Base-by-base conservation (phyloP, 371 early-diverging fungal species). In the Mucor sp. region DNA sequence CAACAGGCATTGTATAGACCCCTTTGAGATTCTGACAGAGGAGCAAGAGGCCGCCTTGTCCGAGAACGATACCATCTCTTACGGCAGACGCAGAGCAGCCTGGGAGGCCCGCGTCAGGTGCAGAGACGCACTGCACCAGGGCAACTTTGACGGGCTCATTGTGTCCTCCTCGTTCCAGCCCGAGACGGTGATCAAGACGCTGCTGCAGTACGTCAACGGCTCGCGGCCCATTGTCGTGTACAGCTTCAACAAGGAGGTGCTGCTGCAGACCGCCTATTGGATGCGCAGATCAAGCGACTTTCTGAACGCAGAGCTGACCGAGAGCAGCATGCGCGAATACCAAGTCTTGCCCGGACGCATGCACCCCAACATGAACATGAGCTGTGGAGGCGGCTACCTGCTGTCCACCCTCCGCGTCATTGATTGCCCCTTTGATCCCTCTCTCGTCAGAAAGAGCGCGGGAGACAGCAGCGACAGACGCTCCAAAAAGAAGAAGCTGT, bases 301-400 rank as follows among this genome's bases (percentile, higher is more conserved):
- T 63, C 65, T 97, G 37, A 92, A 94, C 56, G 90, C 91, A 12
- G 91, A 93, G 68, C 69, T 99, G 37, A 88, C 92, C 0, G 97
- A 97, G 71, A 93, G 93, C 68, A 95, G 93, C 91, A 72, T 96
- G 39, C 85, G 99, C 21, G 90, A 94, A 69, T 95, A 96, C 75
- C 97, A 87, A 72, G 96, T 97, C 4, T 78, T 93, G 47, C 91
- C 94, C 1, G 91, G 91, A 27, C 90, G 97, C 63, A 96, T 94
- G 14, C 98, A 97, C 70, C 99, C 99, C n/a, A 72, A 87, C 60
- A 98, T 97, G 98, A 92, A 77, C 62, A 95, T 87, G 64, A 90
- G 89, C 68, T 93, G 92, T 30, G 85, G 88, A 32, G 97, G 97
- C 39, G 98, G 98, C 0, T 94, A 85, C 56, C 65, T 98, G 27